A percentile compares a stretch with the other conserved stretches of the same genome.
phyloP scores from a whole-genome alignment of 2,329 filamentous ascomycete genomes.

The Geosmithia putterillii region DNA sequence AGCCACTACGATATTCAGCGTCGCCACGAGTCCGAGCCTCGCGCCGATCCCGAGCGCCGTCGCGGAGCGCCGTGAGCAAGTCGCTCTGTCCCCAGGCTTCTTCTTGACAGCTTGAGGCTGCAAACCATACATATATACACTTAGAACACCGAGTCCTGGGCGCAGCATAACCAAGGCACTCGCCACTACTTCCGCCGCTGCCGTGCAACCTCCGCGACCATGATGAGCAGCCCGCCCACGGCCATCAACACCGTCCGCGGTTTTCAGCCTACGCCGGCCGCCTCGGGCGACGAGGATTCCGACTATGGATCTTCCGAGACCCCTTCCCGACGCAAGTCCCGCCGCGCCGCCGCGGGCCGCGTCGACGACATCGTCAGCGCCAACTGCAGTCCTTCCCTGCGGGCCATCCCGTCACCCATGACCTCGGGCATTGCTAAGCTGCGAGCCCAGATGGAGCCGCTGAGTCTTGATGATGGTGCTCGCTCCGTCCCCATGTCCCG shows the following conservation, averaged over 20 bases:
- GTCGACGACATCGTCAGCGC: conserved; percentile 48
- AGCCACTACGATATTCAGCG: conserved; percentile 34
- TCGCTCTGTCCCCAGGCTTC: background rate
- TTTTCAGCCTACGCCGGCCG: conserved; percentile 39
- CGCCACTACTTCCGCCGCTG: conserved; percentile 19
- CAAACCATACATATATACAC: background rate
- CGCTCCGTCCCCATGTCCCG: conserved; percentile 44
- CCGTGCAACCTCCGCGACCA: conserved; percentile 4
- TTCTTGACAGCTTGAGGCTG: background rate
- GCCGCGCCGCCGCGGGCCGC: conserved; percentile 24
- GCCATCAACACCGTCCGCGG: conserved; percentile 44
- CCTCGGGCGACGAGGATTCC: conserved; percentile 46
- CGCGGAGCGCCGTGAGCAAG: conserved; percentile 33
- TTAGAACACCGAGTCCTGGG: too few species aligned
- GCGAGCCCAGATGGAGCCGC: conserved; percentile 67
- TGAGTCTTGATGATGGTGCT: conserved; percentile 51
- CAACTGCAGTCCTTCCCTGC: conserved; percentile 50
- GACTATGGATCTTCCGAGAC: conserved; percentile 30
- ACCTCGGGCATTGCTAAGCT: conserved; percentile 70
- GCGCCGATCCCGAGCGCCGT: conserved; percentile 47
- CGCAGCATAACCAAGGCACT: too few species aligned
- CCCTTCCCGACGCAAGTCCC: conserved; percentile 19
- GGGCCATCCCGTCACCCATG: conserved; percentile 37
- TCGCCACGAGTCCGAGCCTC: conserved; percentile 36
- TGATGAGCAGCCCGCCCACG: conserved; percentile 14